Evolutionary conservation across 345 rosid species (phyloP).

Genomic region (Eucalyptus sp.): DNA sequence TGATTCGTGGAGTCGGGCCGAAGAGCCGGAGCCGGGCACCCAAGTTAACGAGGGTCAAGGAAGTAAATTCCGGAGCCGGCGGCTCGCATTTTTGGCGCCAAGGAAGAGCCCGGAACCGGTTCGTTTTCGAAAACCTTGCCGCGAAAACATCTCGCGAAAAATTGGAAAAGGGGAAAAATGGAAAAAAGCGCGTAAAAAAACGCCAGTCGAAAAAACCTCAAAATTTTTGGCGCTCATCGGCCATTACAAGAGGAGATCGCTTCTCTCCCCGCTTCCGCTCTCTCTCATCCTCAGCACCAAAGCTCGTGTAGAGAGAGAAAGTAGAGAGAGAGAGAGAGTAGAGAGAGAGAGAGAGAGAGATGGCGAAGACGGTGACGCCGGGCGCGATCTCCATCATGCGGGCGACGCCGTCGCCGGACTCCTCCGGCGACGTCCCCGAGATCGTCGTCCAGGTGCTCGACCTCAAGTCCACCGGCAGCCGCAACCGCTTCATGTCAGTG

Average conservation of each 20-base stretch:
- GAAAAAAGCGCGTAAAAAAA: not conserved
- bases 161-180: not conserved
- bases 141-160: not conserved
- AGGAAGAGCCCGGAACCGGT: not conserved
- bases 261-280: not conserved
- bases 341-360: not conserved
- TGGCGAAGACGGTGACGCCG: slow-evolving; percentile 38
- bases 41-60: not conserved
- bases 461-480: slow-evolving; percentile 72
- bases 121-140: not conserved
- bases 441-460: slow-evolving; percentile 70
- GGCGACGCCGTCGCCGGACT: slow-evolving; percentile 58
- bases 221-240: not conserved
- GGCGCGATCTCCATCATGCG: slow-evolving; percentile 53
- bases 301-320: not conserved
- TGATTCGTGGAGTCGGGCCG: not conserved
- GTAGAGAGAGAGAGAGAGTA: not conserved
- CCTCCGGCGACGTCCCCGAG: slow-evolving; percentile 31
- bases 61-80: not conserved
- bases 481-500: slow-evolving; percentile 64
- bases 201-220: not conserved
- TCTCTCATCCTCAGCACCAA: not conserved
- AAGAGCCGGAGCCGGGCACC: not conserved
- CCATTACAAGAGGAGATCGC: not conserved
- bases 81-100: not conserved